Percentiles rank a stretch among this genome's conserved stretches.
phyloP scores from a whole-genome alignment of 495 filamentous ascomycete genomes.

The Acidiella bohemica region DNA sequence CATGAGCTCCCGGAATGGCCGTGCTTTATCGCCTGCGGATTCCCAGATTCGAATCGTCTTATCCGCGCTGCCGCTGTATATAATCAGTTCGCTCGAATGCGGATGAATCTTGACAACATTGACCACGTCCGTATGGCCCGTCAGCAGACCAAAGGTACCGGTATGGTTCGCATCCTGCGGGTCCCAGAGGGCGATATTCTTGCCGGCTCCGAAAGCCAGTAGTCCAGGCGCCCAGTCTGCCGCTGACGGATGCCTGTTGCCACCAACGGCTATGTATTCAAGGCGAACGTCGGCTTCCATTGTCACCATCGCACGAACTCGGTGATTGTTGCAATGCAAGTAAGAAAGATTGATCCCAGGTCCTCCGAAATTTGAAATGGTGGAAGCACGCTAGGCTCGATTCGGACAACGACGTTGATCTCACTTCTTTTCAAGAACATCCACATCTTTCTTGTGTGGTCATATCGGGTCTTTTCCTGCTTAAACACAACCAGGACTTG shows the following conservation, averaged over 20 bases:
- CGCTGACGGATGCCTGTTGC: conserved; percentile 75
- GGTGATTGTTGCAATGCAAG: no score
- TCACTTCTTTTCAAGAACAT: no score
- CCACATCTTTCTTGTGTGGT: no score
- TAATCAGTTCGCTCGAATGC: conserved; percentile 12
- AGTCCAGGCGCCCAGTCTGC: conserved; percentile 73
- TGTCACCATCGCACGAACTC: no score
- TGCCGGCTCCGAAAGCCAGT: conserved; percentile 80
- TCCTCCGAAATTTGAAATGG: no score
- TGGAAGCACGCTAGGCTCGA: no score
- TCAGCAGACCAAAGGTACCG: conserved; percentile 58
- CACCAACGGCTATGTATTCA: conserved; percentile 68
- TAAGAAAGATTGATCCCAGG: no score
- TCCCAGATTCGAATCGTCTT: conserved; percentile 64
- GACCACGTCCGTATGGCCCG: conserved; percentile 68
- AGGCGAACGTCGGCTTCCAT: no score
- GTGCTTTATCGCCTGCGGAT: conserved; percentile 12
- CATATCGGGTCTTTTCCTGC: no score
- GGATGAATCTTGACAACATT: conserved; percentile 69
- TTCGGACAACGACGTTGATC: no score
- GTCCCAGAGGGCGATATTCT: conserved; percentile 79
- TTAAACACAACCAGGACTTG: no score
- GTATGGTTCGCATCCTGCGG: conserved; percentile 43
- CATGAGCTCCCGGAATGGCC: conserved; percentile 32
- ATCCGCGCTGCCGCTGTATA: conserved; percentile 68